Conservation (phyloP, 163 green algal species). For the Scenedesmus sp. region DNA sequence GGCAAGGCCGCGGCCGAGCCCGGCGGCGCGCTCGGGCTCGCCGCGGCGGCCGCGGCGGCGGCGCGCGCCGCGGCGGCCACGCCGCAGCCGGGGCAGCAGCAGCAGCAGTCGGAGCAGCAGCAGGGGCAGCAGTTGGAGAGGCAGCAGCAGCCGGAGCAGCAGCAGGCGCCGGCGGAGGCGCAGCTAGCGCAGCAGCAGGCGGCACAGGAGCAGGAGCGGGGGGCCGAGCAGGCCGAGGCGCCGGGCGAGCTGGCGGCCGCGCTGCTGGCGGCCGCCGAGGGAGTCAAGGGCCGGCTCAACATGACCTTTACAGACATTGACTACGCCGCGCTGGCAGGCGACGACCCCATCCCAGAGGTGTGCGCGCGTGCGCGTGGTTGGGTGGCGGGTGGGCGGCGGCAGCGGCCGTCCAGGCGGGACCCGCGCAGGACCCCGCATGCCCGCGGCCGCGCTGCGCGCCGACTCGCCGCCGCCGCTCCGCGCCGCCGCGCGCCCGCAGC, state of each 20-base stretch:
- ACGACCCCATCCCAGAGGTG: slow-evolving; percentile 33
- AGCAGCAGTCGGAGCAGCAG: slow-evolving; percentile 17
- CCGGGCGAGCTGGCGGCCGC: background rate
- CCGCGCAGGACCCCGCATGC: too few relatives aligned
- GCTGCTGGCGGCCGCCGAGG: slow-evolving; percentile 5
- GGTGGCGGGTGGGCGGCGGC: too few relatives aligned
- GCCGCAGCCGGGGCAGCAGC: background rate
- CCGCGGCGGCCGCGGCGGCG: slow-evolving; percentile 7
- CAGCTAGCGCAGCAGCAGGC: slow-evolving; percentile 1
- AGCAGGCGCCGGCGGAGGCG: slow-evolving; percentile 4
- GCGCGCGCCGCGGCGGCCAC: background rate
- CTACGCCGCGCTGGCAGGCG: slow-evolving; percentile 16
- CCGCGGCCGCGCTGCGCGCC: too few relatives aligned
- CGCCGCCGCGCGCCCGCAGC: background rate
- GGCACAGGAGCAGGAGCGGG: background rate
- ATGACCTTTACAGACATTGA: slow-evolving; percentile 22
- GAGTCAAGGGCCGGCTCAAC: slow-evolving; percentile 26
- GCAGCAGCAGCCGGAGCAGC: slow-evolving; percentile 20
- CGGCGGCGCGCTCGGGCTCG: background rate
- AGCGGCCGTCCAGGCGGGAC: too few relatives aligned
- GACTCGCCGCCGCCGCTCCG: too few relatives aligned
- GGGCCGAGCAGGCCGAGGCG: background rate
- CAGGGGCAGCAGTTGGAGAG: background rate
- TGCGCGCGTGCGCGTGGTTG: background rate
- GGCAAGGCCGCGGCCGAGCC: slow-evolving; percentile 33